These are phyloP conservation scores for Microstegium vimineum DNA, from an alignment of 176 grass and related monocot genomes.

Conservation along the genomic window DNA sequence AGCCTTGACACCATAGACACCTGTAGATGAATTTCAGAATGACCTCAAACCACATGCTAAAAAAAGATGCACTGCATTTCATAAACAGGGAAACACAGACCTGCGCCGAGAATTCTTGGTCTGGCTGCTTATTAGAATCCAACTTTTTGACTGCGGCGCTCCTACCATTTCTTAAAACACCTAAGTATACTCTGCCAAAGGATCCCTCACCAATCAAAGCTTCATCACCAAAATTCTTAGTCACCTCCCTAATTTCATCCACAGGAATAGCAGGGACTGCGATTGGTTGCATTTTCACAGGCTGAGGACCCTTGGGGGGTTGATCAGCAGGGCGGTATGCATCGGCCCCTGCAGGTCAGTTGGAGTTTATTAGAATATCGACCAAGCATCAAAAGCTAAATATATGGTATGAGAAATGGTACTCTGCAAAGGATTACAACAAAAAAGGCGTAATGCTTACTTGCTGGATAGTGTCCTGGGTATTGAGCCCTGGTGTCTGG, in stretches of 20 bases:
- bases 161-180: constrained; percentile 68
- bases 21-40: constrained; percentile 33
- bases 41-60: neutral
- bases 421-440: neutral
- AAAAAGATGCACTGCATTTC: neutral
- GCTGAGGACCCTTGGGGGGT: constrained; percentile 55
- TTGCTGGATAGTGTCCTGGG: constrained; percentile 43
- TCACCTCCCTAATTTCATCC: constrained; percentile 77
- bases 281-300: constrained; percentile 73
- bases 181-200: constrained; percentile 80
- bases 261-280: constrained; percentile 61
- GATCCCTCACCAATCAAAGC: constrained; percentile 86
- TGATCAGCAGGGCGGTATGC: constrained; percentile 54
- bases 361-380: neutral
- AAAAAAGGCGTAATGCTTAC: constrained; percentile 31
- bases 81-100: constrained; percentile 33
- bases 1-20: constrained; percentile 72
- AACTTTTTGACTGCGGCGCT: constrained; percentile 66
- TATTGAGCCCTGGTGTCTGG: constrained; percentile 44
- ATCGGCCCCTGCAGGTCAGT: constrained; percentile 46
- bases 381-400: constrained; percentile 13
- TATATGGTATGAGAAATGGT: neutral
- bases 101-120: constrained; percentile 78
- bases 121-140: constrained; percentile 88
- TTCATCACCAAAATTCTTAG: constrained; percentile 74